phyloP scores from a whole-genome alignment of 2,329 filamentous ascomycete species.

The Aspergillus sp. region DNA sequence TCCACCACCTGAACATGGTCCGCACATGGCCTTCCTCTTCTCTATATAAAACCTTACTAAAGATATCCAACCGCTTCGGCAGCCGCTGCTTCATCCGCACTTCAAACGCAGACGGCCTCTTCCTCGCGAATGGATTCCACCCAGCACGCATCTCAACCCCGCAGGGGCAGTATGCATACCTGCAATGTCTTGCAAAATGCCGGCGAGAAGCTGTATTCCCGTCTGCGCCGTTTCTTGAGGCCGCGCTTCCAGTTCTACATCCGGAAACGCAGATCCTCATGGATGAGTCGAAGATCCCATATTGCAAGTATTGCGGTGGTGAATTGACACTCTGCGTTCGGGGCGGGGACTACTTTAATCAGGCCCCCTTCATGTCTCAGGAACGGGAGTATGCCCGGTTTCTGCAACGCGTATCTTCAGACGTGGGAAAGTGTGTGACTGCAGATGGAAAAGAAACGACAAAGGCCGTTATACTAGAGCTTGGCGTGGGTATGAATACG shows the following conservation, averaged over 20 bases:
- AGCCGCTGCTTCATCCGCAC: conserved; percentile 20
- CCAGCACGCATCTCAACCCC: conserved; percentile 17
- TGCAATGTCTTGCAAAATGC: conserved; percentile 24
- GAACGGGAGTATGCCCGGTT: conserved; percentile 16
- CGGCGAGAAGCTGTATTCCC: conserved; percentile 19
- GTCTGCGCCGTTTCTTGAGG: conserved; percentile 18
- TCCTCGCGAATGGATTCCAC: conserved; percentile 20
- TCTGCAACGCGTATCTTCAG: neutral
- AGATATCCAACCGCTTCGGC: neutral
- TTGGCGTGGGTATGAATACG: conserved; percentile 25
- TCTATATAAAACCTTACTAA: conserved; percentile 9
- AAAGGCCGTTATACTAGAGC: conserved; percentile 18
- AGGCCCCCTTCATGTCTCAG: conserved; percentile 10
- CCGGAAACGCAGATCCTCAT: conserved; percentile 10
- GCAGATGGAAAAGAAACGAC: too few relatives aligned
- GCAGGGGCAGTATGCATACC: conserved; percentile 21
- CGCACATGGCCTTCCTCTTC: conserved; percentile 13
- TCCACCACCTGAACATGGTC: conserved; percentile 21
- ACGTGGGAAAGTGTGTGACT: too few relatives aligned
- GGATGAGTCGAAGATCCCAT: conserved; percentile 8
- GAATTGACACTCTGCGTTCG: conserved; percentile 23
- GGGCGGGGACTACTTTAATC: conserved; percentile 23
- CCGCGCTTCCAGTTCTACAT: conserved; percentile 19
- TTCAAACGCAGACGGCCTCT: conserved; percentile 23
- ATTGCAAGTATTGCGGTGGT: conserved; percentile 19